A percentile compares a stretch with the other conserved stretches of the same genome.
phyloP scores from a whole-genome alignment of 345 rosid genomes.

The Toxicodendron radicans region DNA sequence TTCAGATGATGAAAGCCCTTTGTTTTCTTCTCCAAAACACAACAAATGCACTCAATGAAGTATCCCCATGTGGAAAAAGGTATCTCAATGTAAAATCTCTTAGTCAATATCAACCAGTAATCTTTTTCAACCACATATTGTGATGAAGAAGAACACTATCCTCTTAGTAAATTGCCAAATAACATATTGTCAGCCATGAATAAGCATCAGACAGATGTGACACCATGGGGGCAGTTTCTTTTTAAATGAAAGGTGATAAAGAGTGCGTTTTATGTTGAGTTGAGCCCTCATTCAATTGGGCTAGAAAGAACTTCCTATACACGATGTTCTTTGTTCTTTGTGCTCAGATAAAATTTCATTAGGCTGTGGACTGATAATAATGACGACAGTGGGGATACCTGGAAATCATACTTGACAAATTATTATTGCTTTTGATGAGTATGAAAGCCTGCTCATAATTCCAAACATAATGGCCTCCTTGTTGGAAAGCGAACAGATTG shows the following conservation, averaged over 20 bases:
- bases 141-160: not conserved
- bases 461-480: conserved; percentile 24
- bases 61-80: not conserved
- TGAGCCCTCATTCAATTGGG: not conserved
- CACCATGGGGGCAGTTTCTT: not conserved
- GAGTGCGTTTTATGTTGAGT: not conserved
- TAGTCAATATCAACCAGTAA: not conserved
- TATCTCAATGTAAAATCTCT: not conserved
- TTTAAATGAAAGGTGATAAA: not conserved
- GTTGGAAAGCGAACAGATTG: conserved; percentile 29
- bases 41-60: not conserved
- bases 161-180: not conserved
- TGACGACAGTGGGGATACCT: conserved; percentile 7
- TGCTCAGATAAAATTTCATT: not conserved
- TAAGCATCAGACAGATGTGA: conserved; percentile 6
- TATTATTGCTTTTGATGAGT: conserved; percentile 13
- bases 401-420: conserved; percentile 12
- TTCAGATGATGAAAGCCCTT: not conserved
- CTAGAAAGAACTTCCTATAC: conserved; percentile 1
- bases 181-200: not conserved
- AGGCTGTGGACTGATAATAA: not conserved
- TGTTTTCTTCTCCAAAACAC: not conserved
- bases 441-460: conserved; percentile 20
- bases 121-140: not conserved
- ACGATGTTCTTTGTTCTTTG: not conserved